Evolutionary conservation across 345 rosid genomes (phyloP), one percentile per base, ranked within the genome.

Genomic region (Bruguiera sexangula): DNA sequence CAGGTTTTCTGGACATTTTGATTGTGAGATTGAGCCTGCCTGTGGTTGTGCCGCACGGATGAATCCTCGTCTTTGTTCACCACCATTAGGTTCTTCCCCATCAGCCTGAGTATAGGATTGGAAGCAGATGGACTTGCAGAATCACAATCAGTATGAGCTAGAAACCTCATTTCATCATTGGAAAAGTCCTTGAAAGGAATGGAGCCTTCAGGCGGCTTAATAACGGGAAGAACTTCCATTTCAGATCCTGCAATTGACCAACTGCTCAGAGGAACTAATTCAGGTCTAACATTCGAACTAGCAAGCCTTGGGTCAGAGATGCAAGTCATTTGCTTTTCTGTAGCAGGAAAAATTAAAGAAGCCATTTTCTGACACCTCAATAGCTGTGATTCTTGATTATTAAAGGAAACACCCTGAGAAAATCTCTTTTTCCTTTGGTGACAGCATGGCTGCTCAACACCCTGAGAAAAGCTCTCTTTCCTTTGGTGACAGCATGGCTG

Each of bases 1-100:
- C 82, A 50, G 60, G 70, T 63, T 69, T 59, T 79, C 62, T 54
- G 60, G 60, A 68, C 69, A 69, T 66, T 80, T 68, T 55, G 63
- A 15, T 73, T 69, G 70, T 39, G 83, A 10, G 78, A 75, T 66
- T 46, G 84, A 8, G 75, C 73, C 68, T 73, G 84, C 66, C 75
- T 70, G 65, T 72, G 85, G 64, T 66, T 81, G 66, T 60, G 73
- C 50, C 82, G 66, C 62, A 73, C 31, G 13, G 82, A 66, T 22
- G 76, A 72, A 62, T 87, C 83, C 48, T 87, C 89, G 59, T 82
- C 96, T 82, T 95, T 85, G 85, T 85, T 95, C 78, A 95, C 85
- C 79, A 95, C 94, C 90, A 93, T 84, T 75, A 95, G 79, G 69
- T 95, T 88, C 85, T 95, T 95, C 43, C 99, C 99, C 99, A 95